Evolutionary conservation across 2,329 filamentous ascomycete species (phyloP).

Genomic region (Torrubiellomyces zombiae): DNA sequence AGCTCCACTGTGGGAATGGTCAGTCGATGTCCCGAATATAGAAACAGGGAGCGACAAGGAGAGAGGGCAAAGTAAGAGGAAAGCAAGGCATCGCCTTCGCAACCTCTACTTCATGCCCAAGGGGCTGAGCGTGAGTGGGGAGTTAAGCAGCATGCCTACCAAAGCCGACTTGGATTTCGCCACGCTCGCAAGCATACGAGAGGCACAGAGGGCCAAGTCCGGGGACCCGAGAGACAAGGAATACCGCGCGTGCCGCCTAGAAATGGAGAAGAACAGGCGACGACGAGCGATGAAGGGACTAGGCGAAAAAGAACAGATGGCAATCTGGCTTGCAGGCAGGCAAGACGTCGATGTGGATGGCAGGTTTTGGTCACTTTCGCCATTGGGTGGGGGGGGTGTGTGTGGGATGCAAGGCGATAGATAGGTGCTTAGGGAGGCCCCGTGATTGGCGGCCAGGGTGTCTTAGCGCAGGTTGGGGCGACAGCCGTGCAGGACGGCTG

Average conservation of each 20-base stretch:
- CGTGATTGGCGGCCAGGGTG: conserved; percentile 15
- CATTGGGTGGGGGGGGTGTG: conserved; percentile 5
- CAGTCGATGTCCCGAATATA: conserved; percentile 7
- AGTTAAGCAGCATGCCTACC: conserved; percentile 6
- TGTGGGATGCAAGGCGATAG: conserved; percentile 8
- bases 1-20: conserved; percentile 5
- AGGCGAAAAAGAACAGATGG: conserved; percentile 4
- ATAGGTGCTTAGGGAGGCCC: conserved; percentile 10
- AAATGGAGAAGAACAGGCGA: conserved; percentile 6
- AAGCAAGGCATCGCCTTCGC: no score
- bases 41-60: no score
- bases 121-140: conserved; percentile 3
- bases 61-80: no score
- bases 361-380: background rate
- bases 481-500: conserved; percentile 2
- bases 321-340: conserved; percentile 10
- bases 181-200: conserved; percentile 7
- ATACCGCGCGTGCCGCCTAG: conserved; percentile 16
- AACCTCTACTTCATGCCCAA: no score
- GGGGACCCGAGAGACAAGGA: no score
- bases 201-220: conserved; percentile 9
- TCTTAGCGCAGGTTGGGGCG: conserved; percentile 1
- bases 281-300: conserved; percentile 4
- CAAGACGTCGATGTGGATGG: conserved; percentile 10
- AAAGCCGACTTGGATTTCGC: conserved; percentile 4